Percentiles rank a stretch among this genome's conserved stretches.
phyloP scores from a whole-genome alignment of 768 basidiomycete species.

The Amanita muscaria region DNA sequence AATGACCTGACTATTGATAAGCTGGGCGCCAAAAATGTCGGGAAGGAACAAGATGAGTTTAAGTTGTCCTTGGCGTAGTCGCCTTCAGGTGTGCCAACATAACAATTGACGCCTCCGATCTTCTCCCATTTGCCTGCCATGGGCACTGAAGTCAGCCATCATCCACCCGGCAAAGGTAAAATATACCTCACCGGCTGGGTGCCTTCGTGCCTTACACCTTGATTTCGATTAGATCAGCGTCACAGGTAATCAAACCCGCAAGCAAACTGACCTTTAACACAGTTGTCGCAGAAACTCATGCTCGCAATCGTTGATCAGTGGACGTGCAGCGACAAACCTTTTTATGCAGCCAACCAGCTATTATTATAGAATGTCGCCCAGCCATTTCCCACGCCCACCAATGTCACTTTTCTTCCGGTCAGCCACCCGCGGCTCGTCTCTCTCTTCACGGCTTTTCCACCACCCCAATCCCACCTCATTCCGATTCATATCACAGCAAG shows the following conservation, averaged over 20 bases:
- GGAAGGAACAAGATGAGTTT: slow-evolving; percentile 44
- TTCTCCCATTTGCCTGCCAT: slow-evolving; percentile 35
- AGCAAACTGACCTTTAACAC: slow-evolving; percentile 1
- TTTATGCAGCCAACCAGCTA: no score
- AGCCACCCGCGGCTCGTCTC: no score
- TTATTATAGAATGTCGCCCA: no score
- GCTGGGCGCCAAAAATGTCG: slow-evolving; percentile 44
- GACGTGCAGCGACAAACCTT: no score
- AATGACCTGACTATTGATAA: slow-evolving; percentile 39
- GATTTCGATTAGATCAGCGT: background rate
- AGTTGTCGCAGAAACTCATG: slow-evolving; percentile 9
- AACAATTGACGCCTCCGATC: slow-evolving; percentile 40
- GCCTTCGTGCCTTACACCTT: slow-evolving; percentile 1
- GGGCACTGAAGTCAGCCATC: background rate
- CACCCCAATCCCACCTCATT: slow-evolving; percentile 18
- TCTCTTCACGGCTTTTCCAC: no score
- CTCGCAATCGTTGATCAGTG: no score
- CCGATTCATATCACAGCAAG: slow-evolving; percentile 56
- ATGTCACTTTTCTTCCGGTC: no score
- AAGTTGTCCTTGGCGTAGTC: slow-evolving; percentile 50
- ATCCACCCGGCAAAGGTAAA: no score
- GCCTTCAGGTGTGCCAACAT: slow-evolving; percentile 42
- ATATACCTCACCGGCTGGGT: no score
- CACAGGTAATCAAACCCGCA: background rate
- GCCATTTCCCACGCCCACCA: no score